phyloP scores from a whole-genome alignment of 116 monocot species.

The Phalaenopsis hybrid region DNA sequence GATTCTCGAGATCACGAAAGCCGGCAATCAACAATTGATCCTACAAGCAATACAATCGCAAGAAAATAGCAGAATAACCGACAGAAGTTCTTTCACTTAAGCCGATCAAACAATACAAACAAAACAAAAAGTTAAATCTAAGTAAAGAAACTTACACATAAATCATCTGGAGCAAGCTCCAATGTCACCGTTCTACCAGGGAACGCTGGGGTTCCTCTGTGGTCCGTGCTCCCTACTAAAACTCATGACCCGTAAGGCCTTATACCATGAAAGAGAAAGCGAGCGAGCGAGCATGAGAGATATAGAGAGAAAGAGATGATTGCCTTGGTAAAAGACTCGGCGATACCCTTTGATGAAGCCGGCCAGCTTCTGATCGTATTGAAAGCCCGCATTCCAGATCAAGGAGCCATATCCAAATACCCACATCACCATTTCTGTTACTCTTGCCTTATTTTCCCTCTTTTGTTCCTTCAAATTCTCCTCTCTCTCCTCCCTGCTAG shows the following conservation, averaged over 20 bases:
- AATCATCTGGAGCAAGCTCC: conserved; percentile 36
- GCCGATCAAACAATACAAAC: background rate
- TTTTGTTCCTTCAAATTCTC: background rate
- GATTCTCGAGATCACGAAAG: background rate
- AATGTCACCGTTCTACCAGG: conserved; percentile 93
- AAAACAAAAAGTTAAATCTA: background rate
- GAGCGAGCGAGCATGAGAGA: background rate
- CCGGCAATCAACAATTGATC: background rate
- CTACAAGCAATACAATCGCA: background rate
- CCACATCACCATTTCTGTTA: conserved; percentile 62
- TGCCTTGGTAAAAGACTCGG: conserved; percentile 91
- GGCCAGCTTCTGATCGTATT: conserved; percentile 56
- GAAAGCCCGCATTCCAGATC: conserved; percentile 91
- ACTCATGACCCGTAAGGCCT: background rate
- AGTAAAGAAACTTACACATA: conserved; percentile 54
- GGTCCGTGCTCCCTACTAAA: conserved; percentile 84
- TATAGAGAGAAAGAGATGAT: no score
- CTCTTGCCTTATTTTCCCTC: no score
- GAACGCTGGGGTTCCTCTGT: conserved; percentile 77
- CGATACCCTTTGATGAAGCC: conserved; percentile 85
- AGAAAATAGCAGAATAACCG: background rate
- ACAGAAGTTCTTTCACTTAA: background rate
- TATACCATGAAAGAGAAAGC: conserved; percentile 9
- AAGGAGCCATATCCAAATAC: conserved; percentile 93
- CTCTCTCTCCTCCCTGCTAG: conserved; percentile 6